phyloP scores from a whole-genome alignment of 1,139 yeast species.

The Torulaspora globosa region DNA sequence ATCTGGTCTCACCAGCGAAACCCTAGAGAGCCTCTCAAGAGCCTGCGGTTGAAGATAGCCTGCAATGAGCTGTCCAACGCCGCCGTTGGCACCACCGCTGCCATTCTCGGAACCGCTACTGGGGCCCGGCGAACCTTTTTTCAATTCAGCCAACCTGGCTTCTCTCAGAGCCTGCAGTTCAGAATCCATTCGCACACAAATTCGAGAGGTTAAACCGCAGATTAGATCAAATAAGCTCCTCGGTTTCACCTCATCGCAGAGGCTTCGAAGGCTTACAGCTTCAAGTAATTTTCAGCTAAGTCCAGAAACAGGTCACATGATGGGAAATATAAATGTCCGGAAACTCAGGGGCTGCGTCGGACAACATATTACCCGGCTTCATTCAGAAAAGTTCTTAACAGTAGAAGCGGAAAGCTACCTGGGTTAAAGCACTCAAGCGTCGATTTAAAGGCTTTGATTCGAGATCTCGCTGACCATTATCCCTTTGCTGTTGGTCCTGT shows the following conservation, averaged over 20 bases:
- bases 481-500: not conserved
- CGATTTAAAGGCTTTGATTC: not conserved
- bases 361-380: not conserved
- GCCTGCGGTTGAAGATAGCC: conserved; percentile 79
- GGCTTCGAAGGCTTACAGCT: not conserved
- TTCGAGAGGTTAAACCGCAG: not conserved
- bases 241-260: not conserved
- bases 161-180: conserved; percentile 86
- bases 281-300: not conserved
- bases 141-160: conserved; percentile 81
- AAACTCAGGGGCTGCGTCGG: not conserved
- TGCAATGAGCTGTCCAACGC: conserved; percentile 43
- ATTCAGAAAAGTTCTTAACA: not conserved
- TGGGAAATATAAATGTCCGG: too few relatives aligned
- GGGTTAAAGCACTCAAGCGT: not conserved
- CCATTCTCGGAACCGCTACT: conserved; percentile 19
- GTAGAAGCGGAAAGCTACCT: not conserved
- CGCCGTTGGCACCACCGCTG: conserved; percentile 18
- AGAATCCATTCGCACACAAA: conserved; percentile 45
- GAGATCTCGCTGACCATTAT: not conserved
- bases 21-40: conserved; percentile 81
- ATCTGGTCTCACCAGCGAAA: conserved; percentile 84
- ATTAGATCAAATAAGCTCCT: not conserved
- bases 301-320: not conserved
- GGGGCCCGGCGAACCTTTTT: conserved; percentile 46